Evolutionary conservation across 257 asterid genomes (phyloP).

Genomic region (Pogostemon cablin): DNA sequence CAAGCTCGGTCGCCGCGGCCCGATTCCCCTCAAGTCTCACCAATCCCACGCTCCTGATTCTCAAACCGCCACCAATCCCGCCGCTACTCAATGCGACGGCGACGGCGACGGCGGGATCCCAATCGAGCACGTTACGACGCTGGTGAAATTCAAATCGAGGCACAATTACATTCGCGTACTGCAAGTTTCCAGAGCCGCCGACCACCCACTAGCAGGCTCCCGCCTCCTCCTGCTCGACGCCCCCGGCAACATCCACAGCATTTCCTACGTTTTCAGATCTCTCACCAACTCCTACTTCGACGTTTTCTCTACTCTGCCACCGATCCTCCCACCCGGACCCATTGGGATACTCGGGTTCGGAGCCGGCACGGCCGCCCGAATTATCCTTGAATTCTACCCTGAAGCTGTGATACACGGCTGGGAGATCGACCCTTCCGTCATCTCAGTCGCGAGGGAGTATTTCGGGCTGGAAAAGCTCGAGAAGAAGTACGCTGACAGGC

Average conservation of each 20-base stretch:
- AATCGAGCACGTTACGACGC: conserved; percentile 67
- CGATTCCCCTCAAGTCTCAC: conserved; percentile 34
- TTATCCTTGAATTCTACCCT: conserved; percentile 66
- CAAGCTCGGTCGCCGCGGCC: conserved; percentile 28
- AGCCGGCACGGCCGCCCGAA: conserved; percentile 76
- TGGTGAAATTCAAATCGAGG: conserved; percentile 79
- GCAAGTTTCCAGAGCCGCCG: conserved; percentile 79
- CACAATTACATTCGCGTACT: conserved; percentile 83
- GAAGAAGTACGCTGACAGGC: conserved; percentile 50
- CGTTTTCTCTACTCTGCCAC: conserved; percentile 84
- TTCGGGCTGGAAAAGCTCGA: conserved; percentile 73
- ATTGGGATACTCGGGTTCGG: conserved; percentile 86
- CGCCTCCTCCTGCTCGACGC: conserved; percentile 81
- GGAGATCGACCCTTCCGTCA: conserved; percentile 83
- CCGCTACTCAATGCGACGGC: conserved; percentile 32
- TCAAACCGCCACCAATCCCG: conserved; percentile 29
- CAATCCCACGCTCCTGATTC: conserved; percentile 34
- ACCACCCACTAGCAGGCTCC: conserved; percentile 87
- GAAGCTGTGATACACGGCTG: conserved; percentile 61
- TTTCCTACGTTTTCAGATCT: conserved; percentile 63
- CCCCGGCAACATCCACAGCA: conserved; percentile 98
- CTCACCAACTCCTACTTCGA: conserved; percentile 77
- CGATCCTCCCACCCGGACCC: conserved; percentile 83
- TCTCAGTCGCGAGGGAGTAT: conserved; percentile 73
- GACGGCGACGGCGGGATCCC: conserved; percentile 64